A percentile compares a stretch with the other conserved stretches of the same genome.
Conservation (phyloP, 495 filamentous ascomycete genomes). For the Aspergillus taichungensis region DNA sequence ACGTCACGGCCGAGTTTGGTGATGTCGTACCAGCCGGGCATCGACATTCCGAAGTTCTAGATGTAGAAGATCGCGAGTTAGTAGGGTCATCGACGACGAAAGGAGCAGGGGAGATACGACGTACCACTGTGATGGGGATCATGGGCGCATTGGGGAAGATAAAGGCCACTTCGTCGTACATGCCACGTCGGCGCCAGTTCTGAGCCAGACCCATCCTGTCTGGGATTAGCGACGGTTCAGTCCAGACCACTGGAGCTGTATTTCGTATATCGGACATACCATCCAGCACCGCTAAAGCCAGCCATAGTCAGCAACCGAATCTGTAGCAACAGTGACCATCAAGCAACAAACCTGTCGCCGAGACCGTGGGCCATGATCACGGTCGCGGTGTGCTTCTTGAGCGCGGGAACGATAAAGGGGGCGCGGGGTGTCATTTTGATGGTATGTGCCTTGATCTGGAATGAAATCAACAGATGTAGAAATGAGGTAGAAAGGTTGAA, state of each 20-base stretch:
- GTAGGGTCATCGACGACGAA: background rate
- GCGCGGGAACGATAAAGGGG: slow-evolving; percentile 75
- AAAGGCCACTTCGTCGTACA: slow-evolving; percentile 85
- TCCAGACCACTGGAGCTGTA: background rate
- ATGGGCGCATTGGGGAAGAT: slow-evolving; percentile 87
- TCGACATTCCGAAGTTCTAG: slow-evolving; percentile 70
- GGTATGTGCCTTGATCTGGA: background rate
- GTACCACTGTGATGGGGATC: slow-evolving; percentile 81
- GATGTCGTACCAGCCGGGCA: slow-evolving; percentile 94
- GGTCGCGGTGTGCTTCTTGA: slow-evolving; percentile 84
- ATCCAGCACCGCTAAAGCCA: slow-evolving; percentile 51
- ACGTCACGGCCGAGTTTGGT: slow-evolving; percentile 47
- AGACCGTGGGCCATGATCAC: slow-evolving; percentile 91
- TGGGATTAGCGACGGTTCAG: slow-evolving; percentile 2
- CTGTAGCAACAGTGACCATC: background rate
- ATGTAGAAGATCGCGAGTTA: background rate
- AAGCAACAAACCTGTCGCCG: slow-evolving; percentile 56
- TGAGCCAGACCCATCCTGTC: slow-evolving; percentile 66
- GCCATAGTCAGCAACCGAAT: slow-evolving; percentile 8
- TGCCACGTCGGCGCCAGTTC: slow-evolving; percentile 76
- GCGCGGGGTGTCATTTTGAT: slow-evolving; percentile 42
- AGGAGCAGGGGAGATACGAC: slow-evolving; percentile 11
- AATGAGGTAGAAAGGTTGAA: background rate
- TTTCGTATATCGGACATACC: slow-evolving; percentile 34
- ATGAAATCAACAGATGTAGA: background rate